phyloP scores from a whole-genome alignment of 176 grass and related monocot species.

The Lolium perenne region DNA sequence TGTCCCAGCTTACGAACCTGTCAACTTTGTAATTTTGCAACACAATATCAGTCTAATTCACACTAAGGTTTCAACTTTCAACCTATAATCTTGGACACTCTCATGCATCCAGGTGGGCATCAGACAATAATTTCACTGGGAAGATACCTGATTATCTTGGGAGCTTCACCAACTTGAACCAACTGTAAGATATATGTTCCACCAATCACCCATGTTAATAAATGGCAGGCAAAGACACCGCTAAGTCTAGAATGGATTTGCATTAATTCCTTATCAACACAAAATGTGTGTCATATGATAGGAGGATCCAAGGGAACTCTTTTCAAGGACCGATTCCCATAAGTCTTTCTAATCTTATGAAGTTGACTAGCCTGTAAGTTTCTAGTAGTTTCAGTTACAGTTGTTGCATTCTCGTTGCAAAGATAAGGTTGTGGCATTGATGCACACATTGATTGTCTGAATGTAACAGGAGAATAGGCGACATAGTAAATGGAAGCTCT shows the following conservation, averaged over 20 bases:
- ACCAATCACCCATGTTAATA: neutral
- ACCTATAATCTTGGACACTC: slow-evolving; percentile 38
- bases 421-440: slow-evolving; percentile 32
- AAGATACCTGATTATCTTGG: slow-evolving; percentile 76
- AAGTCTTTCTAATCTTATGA: slow-evolving; percentile 72
- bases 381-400: neutral
- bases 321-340: slow-evolving; percentile 83
- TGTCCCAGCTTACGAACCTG: slow-evolving; percentile 68
- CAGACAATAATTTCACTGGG: slow-evolving; percentile 77
- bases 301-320: slow-evolving; percentile 89
- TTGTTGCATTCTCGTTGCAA: slow-evolving; percentile 16
- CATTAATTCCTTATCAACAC: slow-evolving; percentile 11
- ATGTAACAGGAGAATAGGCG: slow-evolving; percentile 67
- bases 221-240: slow-evolving; percentile 5
- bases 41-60: neutral
- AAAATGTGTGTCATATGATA: slow-evolving; percentile 47
- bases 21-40: slow-evolving; percentile 50
- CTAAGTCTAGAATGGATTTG: neutral
- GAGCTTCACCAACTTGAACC: slow-evolving; percentile 54
- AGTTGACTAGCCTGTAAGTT: slow-evolving; percentile 73
- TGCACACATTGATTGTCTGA: neutral
- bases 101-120: slow-evolving; percentile 59
- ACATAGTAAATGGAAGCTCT: slow-evolving; percentile 79
- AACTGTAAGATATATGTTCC: slow-evolving; percentile 61
- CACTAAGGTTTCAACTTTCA: slow-evolving; percentile 16